Percentiles rank a stretch among this genome's conserved stretches.
phyloP scores from a whole-genome alignment of 306 rosid genomes.

The Medicago lupulina region DNA sequence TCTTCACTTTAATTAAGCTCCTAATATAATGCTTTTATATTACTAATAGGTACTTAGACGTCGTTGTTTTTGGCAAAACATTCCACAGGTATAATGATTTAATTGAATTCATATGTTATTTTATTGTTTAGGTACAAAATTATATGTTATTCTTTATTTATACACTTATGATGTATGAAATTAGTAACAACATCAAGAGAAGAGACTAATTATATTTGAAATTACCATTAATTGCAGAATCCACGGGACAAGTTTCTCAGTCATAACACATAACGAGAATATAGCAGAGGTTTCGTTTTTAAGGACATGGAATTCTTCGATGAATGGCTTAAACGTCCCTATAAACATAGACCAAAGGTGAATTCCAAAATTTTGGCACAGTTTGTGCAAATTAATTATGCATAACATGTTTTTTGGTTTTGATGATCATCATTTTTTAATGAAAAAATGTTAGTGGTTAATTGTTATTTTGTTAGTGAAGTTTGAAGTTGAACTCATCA shows the following conservation, averaged over 20 bases:
- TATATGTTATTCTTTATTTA: not conserved
- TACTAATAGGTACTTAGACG: conserved; percentile 65
- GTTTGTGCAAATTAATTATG: not conserved
- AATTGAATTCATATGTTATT: not conserved
- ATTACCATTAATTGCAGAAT: conserved; percentile 49
- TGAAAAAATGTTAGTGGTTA: too few species aligned
- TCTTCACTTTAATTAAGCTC: too few species aligned
- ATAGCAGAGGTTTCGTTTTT: conserved; percentile 75
- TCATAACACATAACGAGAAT: conserved; percentile 36
- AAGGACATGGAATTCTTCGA: conserved; percentile 53
- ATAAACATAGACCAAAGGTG: conserved; percentile 77
- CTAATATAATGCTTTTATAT: not conserved
- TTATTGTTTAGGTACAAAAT: too few species aligned
- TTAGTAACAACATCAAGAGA: too few species aligned
- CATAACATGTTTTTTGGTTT: too few species aligned
- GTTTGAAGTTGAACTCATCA: not conserved
- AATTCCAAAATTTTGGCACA: not conserved
- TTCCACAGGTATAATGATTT: conserved; percentile 49
- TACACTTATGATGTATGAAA: not conserved
- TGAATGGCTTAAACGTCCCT: conserved; percentile 41
- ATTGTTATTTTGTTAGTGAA: too few species aligned
- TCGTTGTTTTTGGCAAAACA: conserved; percentile 32
- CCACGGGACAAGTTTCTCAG: conserved; percentile 43
- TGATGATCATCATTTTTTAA: too few species aligned
- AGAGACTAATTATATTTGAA: not conserved